phyloP scores from a whole-genome alignment of 2,329 filamentous ascomycete species.

The Ophiostoma ips region DNA sequence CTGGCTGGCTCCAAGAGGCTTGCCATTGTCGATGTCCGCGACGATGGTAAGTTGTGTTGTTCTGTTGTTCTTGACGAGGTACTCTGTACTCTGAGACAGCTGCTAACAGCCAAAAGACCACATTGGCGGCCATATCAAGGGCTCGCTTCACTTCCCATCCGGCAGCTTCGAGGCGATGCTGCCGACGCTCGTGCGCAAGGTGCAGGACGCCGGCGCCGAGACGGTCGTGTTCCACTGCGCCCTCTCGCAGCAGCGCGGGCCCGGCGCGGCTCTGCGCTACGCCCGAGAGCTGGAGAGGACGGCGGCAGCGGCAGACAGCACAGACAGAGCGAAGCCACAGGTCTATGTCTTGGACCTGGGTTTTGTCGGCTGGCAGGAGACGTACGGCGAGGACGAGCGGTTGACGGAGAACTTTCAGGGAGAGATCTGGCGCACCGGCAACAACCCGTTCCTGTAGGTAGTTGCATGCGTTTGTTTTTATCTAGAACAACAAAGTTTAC shows the following conservation, averaged over 20 bases:
- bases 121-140: slow-evolving; percentile 77
- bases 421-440: slow-evolving; percentile 49
- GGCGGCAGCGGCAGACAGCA: background rate
- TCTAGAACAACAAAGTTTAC: too few species aligned
- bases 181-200: slow-evolving; percentile 66
- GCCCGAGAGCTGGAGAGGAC: slow-evolving; percentile 42
- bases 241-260: slow-evolving; percentile 80
- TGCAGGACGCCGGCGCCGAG: slow-evolving; percentile 67
- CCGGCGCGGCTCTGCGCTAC: slow-evolving; percentile 70
- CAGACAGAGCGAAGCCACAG: slow-evolving; percentile 13
- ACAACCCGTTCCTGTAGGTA: background rate
- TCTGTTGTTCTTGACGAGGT: too few species aligned
- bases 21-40: slow-evolving; percentile 79
- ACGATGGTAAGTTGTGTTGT: slow-evolving; percentile 43
- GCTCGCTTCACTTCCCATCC: slow-evolving; percentile 63
- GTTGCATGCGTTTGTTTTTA: too few species aligned
- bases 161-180: slow-evolving; percentile 59
- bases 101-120: slow-evolving; percentile 46
- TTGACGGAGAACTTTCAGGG: slow-evolving; percentile 75
- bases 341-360: slow-evolving; percentile 73
- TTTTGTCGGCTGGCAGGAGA: slow-evolving; percentile 81
- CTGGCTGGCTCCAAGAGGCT: slow-evolving; percentile 39
- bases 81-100: too few species aligned
- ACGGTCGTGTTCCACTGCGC: slow-evolving; percentile 91
- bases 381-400: slow-evolving; percentile 60